Base-by-base conservation (phyloP, 208 protist species). In the Crithidia acanthocephali region DNA sequence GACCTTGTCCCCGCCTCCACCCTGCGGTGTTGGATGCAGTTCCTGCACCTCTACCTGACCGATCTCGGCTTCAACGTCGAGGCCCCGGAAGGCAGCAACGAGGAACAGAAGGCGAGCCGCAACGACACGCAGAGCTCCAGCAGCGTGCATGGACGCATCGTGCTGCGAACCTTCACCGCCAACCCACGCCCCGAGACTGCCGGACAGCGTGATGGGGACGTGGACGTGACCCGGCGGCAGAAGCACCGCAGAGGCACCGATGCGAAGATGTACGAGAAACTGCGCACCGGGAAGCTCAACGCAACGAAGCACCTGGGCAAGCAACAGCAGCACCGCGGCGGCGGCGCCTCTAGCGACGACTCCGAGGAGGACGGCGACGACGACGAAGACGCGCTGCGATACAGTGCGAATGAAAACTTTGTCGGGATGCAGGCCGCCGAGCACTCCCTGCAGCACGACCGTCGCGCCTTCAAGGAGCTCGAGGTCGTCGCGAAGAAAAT, bases 1-100 rank as follows among this genome's bases (percentile, higher is more conserved):
- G 96, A 98, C 72, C 89, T 98, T 51, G 78, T 97, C 16, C 89
- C 93, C 1, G 28, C 47, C 40, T 69, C 65, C 5, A 72, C 86
- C 33, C 68, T 96, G 27, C 57, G 86, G 57, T 52, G 67, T 48
- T 98, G 95, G 95, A 59, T 84, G 33, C 22, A 53, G 11, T 98
- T 95, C 45, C 73, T 97, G 9, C 50, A 74, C 25, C 68, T 37
- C 3, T 95, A 91, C 58, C 83, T 95, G 52, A n/a, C 37, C 11
- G 60, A 79, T 16, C 66, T 86, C 15, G 85, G 85, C 55, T 72
- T 94, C 23, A 16, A 23, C 8, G 79, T 84, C 28, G 65, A 71
- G 58, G 28, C 68, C 58, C 65, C 40, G 1, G 66, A 62, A 10
- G 35, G 23, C 15, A 55, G 42, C 11, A 62, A 51, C 13, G 33